Evolutionary conservation across 2,329 filamentous ascomycete genomes (phyloP).

Genomic region (Ascochyta pisi): DNA sequence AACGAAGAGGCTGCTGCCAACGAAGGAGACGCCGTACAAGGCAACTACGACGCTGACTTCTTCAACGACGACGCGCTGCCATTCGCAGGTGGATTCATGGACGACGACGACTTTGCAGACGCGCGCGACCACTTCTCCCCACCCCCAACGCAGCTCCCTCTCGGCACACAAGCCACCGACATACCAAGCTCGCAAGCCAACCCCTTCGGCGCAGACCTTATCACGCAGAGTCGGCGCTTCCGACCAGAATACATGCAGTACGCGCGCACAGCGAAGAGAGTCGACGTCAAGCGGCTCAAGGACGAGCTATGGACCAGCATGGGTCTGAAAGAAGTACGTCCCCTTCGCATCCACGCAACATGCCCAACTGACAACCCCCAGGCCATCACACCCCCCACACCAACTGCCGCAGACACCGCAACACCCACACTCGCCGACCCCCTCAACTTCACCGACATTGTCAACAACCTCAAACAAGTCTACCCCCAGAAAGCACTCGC

Average conservation of each 20-base stretch:
- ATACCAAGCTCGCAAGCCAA: constrained; percentile 64
- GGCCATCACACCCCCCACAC: constrained; percentile 28
- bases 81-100: constrained; percentile 67
- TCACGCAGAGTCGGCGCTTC: constrained; percentile 66
- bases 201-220: constrained; percentile 67
- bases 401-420: constrained; percentile 33
- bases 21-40: constrained; percentile 67
- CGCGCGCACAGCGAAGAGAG: constrained; percentile 70
- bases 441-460: constrained; percentile 88
- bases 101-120: constrained; percentile 76
- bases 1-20: constrained; percentile 43
- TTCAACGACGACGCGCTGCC: constrained; percentile 87
- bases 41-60: constrained; percentile 96
- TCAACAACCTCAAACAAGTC: constrained; percentile 85
- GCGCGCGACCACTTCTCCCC: constrained; percentile 81
- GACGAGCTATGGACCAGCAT: constrained; percentile 71
- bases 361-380: constrained; percentile 20
- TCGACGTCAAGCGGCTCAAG: constrained; percentile 69
- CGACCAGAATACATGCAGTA: constrained; percentile 72
- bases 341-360: neutral
- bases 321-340: constrained; percentile 55
- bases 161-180: constrained; percentile 32
- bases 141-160: constrained; percentile 60
- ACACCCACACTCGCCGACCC: constrained; percentile 57
- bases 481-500: constrained; percentile 87